Base-by-base conservation (phyloP, 176 grass and related monocot genomes). In the Lolium multiflorum region DNA sequence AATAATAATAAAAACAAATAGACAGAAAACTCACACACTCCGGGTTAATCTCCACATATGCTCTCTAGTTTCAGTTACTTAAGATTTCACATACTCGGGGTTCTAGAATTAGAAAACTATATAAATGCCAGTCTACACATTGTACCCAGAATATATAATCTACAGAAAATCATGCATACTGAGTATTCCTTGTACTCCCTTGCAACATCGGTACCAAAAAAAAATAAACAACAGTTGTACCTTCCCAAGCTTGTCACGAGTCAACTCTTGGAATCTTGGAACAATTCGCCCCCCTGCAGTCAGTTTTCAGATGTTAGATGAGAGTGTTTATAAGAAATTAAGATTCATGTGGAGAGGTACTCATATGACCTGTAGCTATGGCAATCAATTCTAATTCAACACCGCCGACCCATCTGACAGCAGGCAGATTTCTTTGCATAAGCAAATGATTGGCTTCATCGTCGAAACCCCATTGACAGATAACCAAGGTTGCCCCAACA, bases 381-480 rank as follows among this genome's bases (percentile, higher is more conserved):
- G 95, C 95, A 89, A 98, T 95, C 87, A 98, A 90, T 79, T 98
- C 95, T 83, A 98, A 81, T 89, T 98, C 95, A 82, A 98, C 95
- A 63, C 95, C 95, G 83, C 95, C 95, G 85, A 98, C 91, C 95
- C 95, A 98, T 92, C 95, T 98, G 72, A 98, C 93, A 89, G 95
- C 95, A 8, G 95, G 95, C 49, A 98, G 73, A 95, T 98, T 92
- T 77, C 95, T 88, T 31, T 95, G 87, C 93, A 98, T 89, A 77
- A 98, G 79, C 15, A 98, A 74, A 92, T 98, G 95, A 76, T 95
- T 98, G 84, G 95, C 95, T 87, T 95, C 93, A 87, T 98, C 95
- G 81, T 98, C 93, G 50, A 98, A 98, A 83, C 95, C 93, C 95
- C 95, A 98, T 58, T 98, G 95, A 73, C 95, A 98, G 46, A 98